A percentile compares a stretch with the other conserved stretches of the same genome.
Evolutionary conservation across 2,329 filamentous ascomycete genomes (phyloP).

Genomic region (Monosporascus sp.): DNA sequence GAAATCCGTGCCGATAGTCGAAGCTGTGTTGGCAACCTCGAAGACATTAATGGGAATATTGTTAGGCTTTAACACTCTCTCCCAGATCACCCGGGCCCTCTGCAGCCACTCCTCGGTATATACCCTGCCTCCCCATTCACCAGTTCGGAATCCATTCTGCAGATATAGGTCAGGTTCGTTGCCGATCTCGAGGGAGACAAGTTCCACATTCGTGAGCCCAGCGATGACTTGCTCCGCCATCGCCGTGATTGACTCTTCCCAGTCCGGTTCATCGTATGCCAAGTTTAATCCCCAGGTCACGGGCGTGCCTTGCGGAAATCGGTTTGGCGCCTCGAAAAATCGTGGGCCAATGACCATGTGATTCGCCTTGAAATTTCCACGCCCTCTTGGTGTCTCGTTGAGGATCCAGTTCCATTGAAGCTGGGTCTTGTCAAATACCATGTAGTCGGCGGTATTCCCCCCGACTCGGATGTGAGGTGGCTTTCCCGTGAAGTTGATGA

Average conservation of each 20-base stretch:
- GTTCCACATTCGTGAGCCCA: constrained; percentile 16
- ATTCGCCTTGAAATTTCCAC: constrained; percentile 35
- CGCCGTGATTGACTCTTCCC: constrained; percentile 34
- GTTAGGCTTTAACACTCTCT: constrained; percentile 38
- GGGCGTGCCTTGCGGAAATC: constrained; percentile 43
- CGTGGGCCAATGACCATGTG: constrained; percentile 40
- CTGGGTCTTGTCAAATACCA: constrained; percentile 36
- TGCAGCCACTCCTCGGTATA: constrained; percentile 42
- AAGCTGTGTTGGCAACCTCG: constrained; percentile 43
- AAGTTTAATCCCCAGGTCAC: constrained; percentile 46
- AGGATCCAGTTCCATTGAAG: constrained; percentile 29
- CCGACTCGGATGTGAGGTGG: constrained; percentile 44
- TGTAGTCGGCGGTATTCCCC: constrained; percentile 47
- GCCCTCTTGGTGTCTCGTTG: constrained; percentile 33
- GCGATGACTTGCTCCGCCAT: constrained; percentile 28
- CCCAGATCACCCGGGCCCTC: constrained; percentile 36
- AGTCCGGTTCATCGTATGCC: constrained; percentile 40
- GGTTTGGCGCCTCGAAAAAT: constrained; percentile 41
- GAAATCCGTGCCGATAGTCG: constrained; percentile 46
- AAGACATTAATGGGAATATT: constrained; percentile 38
- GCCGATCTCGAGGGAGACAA: constrained; percentile 25
- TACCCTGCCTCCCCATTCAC: constrained; percentile 34
- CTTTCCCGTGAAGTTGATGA: constrained; percentile 42
- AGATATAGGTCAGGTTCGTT: constrained; percentile 26
- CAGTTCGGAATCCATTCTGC: constrained; percentile 39